Evolutionary conservation across 2,329 filamentous ascomycete genomes (phyloP), one percentile per base, ranked within the genome.

Genomic region (Aspergillus versicolor): DNA sequence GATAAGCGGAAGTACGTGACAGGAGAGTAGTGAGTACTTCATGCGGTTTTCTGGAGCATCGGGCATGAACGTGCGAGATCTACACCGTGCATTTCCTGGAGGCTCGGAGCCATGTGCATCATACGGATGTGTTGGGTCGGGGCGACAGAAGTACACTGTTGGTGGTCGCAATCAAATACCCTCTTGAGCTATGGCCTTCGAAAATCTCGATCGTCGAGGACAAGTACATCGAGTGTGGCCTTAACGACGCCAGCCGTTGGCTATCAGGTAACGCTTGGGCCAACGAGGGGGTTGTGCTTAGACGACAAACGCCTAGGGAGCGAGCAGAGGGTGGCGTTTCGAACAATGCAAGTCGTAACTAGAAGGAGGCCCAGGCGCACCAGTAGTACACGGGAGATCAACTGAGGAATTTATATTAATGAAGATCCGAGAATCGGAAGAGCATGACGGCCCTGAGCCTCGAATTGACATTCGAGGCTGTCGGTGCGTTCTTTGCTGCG

Each of bases 191-290:
- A 46, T 41, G 5, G 24, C 41, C 22, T 13, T 13, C 22, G 15
- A 22, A 44, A 50, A 43, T 21, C 30, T 32, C 40, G 45, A 49
- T 50, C 53, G 19, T 17, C 45, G 40, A 34, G 6, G 19, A 7
- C 12, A 21, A 27, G 45, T n/a, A 55, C 53, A 42, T 50, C 44
- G 44, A 55, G 21, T 41, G 32, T 44, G 22, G 37, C 7, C 19
- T 17, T 43, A 38, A 32, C 13, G 34, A 30, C 15, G 40, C 17
- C 40, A 17, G 40, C 43, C n/a, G 55, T 50, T 57, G 50, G 50
- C 45, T 57, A n/a, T 44, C 34, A 32, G 17, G 49, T 32, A 24
- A 40, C 58, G 64, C 65, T 66, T 61, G 61, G 64, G 51, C 59
- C 64, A 62, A 54, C 44, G 17, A 52, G 56, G 57, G 61, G 62